These are phyloP conservation scores for Gossypium herbaceum DNA, from an alignment of 345 rosid genomes.

Conservation along the genomic window DNA sequence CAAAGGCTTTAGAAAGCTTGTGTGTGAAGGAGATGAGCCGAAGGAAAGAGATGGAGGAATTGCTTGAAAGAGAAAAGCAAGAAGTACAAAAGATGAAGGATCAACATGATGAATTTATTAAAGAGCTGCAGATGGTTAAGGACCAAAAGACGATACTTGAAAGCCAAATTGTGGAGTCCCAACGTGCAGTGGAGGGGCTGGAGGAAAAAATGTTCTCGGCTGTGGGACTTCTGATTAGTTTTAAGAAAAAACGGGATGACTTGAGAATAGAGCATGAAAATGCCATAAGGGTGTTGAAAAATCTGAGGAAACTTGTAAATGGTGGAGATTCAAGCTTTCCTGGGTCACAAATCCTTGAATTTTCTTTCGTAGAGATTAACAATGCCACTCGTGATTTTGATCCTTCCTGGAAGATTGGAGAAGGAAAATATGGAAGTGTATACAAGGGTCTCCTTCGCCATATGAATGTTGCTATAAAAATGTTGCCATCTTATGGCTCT, in stretches of 20 bases:
- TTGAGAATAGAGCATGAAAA: slow-evolving; percentile 52
- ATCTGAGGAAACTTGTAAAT: slow-evolving; percentile 35
- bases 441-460: slow-evolving; percentile 71
- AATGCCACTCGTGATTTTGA: slow-evolving; percentile 74
- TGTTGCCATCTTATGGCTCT: slow-evolving; percentile 80
- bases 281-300: slow-evolving; percentile 40
- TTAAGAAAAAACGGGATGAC: slow-evolving; percentile 66
- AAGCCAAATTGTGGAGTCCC: slow-evolving; percentile 46
- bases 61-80: slow-evolving; percentile 43
- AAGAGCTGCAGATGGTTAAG: slow-evolving; percentile 48
- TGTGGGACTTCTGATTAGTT: slow-evolving; percentile 68
- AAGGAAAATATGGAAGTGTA: slow-evolving; percentile 72
- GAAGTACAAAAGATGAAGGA: slow-evolving; percentile 45
- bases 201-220: slow-evolving; percentile 84
- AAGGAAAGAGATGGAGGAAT: slow-evolving; percentile 61
- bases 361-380: slow-evolving; percentile 74
- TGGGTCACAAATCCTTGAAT: slow-evolving; percentile 55
- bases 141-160: slow-evolving; percentile 47
- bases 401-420: slow-evolving; percentile 77
- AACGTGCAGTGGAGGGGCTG: slow-evolving; percentile 41
- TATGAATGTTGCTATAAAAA: slow-evolving; percentile 72
- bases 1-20: slow-evolving; percentile 55
- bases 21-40: slow-evolving; percentile 52
- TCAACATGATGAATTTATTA: slow-evolving; percentile 35
- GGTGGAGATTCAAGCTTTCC: slow-evolving; percentile 37